Base-by-base conservation (phyloP, 148 eudicot genomes). In the Linanthus parryae region DNA sequence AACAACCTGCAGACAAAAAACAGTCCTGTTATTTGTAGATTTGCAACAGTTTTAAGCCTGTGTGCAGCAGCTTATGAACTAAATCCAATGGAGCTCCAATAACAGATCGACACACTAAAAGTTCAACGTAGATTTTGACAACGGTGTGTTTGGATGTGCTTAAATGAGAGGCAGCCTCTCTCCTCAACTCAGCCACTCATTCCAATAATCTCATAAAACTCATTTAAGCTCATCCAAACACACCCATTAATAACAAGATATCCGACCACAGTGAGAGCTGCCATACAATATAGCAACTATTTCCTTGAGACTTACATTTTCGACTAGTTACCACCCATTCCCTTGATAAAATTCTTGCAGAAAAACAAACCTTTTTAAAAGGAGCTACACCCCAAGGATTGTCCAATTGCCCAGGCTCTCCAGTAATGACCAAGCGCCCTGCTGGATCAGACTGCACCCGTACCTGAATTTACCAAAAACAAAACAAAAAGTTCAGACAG, bases 321-420 rank as follows among this genome's bases (percentile, higher is more conserved):
- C n/a, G n/a, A n/a, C n/a, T n/a, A n/a, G n/a, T n/a, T n/a, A n/a
- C n/a, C n/a, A n/a, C n/a, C n/a, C n/a, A n/a, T n/a, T n/a, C n/a
- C n/a, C n/a, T n/a, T n/a, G n/a, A n/a, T n/a, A n/a, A n/a, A n/a
- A n/a, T n/a, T n/a, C n/a, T n/a, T n/a, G n/a, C n/a, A n/a, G n/a
- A n/a, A n/a, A 9, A 29, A 50, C 51, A 38, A 27, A 81, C 87
- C 87, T 81, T 81, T 63, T 63, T 81, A 65, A 81, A 81, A 4
- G 77, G 80, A 28, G 77, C 59, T 29, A 81, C 82, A 33, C 87
- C 87, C 87, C 87, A 81, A 40, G 82, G 87, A 66, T 81, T 81
- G 46, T 81, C 87, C 33, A 59, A 62, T 25, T 77, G 65, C 49
- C 77, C 87, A 13, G 87, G 87, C 52, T 70, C 72, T 54, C 87